Evolutionary conservation across 2,329 filamentous ascomycete genomes (phyloP).

Genomic region (Apiospora hydei): DNA sequence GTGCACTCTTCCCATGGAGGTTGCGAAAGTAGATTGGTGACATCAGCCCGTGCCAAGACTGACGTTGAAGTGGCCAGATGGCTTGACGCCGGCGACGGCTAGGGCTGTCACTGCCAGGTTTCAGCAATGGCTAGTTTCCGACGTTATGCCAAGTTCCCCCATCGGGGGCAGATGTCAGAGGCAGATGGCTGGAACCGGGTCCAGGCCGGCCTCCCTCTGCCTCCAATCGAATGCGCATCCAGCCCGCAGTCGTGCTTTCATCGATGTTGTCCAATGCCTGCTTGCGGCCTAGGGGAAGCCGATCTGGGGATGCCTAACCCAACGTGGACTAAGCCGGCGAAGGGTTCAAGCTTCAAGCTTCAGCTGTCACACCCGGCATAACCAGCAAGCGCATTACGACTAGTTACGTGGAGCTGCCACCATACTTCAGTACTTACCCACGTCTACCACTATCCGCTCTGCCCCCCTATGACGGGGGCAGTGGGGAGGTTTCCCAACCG

Average conservation of each 20-base stretch:
- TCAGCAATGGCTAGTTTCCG: background rate
- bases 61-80: background rate
- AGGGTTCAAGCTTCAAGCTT: background rate
- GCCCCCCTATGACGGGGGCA: background rate
- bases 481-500: background rate
- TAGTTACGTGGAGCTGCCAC: background rate
- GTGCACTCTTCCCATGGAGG: background rate
- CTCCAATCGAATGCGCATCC: background rate
- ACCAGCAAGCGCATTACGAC: background rate
- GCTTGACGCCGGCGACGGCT: background rate
- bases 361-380: background rate
- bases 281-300: background rate
- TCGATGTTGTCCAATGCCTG: background rate
- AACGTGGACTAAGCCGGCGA: background rate
- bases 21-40: background rate
- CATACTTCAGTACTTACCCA: background rate
- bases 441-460: background rate
- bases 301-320: background rate
- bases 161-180: background rate
- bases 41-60: background rate
- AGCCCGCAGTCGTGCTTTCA: background rate
- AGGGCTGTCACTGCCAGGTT: background rate
- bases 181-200: background rate
- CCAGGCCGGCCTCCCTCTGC: background rate
- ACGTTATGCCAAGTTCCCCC: background rate